phyloP scores from a whole-genome alignment of 352 stramenopile species.

The Phytopythium mirpurense region DNA sequence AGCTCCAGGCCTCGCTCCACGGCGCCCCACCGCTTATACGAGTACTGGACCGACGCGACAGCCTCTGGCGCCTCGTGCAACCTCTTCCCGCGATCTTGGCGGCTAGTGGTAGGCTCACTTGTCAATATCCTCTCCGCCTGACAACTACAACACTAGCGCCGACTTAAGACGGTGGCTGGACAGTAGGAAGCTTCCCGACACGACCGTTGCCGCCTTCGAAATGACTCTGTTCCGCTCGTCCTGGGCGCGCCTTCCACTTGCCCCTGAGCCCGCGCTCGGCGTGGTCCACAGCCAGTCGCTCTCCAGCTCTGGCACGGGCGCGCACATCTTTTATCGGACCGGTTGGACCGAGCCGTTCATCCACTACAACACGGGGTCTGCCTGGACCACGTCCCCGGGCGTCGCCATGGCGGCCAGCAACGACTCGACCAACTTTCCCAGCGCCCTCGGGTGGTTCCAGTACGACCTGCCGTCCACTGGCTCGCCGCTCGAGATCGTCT shows the following conservation, averaged over 20 bases:
- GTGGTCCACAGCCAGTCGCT: slow-evolving; percentile 26
- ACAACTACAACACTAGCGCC: not conserved
- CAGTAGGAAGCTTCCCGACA: not conserved
- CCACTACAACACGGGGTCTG: slow-evolving; percentile 37
- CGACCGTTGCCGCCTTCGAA: not conserved
- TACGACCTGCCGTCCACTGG: slow-evolving; percentile 15
- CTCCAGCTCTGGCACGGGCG: slow-evolving; percentile 20
- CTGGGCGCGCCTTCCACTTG: not conserved
- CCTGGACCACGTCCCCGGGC: slow-evolving; percentile 30
- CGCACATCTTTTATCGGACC: slow-evolving; percentile 45
- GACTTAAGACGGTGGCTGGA: too few species aligned
- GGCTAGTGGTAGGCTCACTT: slow-evolving; percentile 10
- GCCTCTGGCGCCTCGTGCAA: not conserved
- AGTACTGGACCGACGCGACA: not conserved
- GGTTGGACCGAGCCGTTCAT: slow-evolving; percentile 40
- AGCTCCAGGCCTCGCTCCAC: not conserved
- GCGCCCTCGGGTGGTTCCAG: slow-evolving; percentile 18
- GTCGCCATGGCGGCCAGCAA: slow-evolving; percentile 18
- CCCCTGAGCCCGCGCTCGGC: not conserved
- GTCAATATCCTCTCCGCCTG: slow-evolving; percentile 12
- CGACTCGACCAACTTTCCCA: slow-evolving; percentile 16
- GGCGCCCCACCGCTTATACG: not conserved
- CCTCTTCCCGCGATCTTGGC: not conserved
- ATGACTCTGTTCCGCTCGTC: slow-evolving; percentile 3
- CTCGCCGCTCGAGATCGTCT: slow-evolving; percentile 19